A percentile compares a stretch with the other conserved stretches of the same genome.
phyloP scores from a whole-genome alignment of 257 asterid species.

The Penstemon eatonii region DNA sequence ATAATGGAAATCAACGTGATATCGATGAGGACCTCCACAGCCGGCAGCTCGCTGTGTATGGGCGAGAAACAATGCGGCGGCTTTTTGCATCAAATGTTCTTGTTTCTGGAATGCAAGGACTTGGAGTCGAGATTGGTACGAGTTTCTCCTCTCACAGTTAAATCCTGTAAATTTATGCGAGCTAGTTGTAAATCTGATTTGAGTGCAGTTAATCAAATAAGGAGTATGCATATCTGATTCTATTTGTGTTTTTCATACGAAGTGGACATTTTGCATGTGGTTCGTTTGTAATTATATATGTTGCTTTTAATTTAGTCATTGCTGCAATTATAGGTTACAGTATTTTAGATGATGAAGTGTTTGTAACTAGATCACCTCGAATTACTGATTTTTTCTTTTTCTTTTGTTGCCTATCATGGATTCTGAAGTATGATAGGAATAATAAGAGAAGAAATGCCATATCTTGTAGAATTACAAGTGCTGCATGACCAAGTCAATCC shows the following conservation, averaged over 20 bases:
- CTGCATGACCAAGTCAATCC: background rate
- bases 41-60: slow-evolving; percentile 92
- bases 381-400: background rate
- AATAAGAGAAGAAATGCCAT: background rate
- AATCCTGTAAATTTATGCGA: too few relatives aligned
- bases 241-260: background rate
- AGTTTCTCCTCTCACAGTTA: background rate
- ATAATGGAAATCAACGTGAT: slow-evolving; percentile 71
- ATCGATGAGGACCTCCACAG: slow-evolving; percentile 98
- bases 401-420: background rate
- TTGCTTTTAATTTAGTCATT: slow-evolving; percentile 9
- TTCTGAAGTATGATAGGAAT: background rate
- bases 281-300: background rate
- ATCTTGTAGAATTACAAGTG: background rate
- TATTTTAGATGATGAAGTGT: background rate
- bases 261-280: slow-evolving; percentile 17
- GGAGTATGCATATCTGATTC: background rate
- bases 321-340: slow-evolving; percentile 2
- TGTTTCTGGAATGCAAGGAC: slow-evolving; percentile 90
- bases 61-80: slow-evolving; percentile 91
- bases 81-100: slow-evolving; percentile 87
- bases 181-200: background rate
- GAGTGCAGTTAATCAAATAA: background rate
- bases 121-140: slow-evolving; percentile 86
- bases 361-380: background rate